Evolutionary conservation across 2,329 filamentous ascomycete genomes (phyloP), one percentile per base, ranked within the genome.

Genomic region (Sarocladium oryzae): DNA sequence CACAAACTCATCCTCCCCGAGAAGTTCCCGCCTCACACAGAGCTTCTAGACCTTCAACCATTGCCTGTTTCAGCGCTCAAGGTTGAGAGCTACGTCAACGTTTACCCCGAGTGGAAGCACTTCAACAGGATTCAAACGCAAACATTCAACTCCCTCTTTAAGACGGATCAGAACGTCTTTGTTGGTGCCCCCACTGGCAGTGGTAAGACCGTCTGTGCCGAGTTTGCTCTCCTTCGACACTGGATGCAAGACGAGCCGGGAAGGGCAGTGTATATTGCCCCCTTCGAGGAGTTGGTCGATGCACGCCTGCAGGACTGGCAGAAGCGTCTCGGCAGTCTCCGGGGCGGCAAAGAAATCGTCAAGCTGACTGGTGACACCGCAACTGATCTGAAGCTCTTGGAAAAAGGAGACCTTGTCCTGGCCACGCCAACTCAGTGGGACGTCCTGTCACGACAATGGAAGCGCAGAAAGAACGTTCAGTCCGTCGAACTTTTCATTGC

Each of bases 111-210:
- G 26, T 95, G 89, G 84, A 79, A 83, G 52, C 83, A 88, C 56
- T 99, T 99, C 76, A 99, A 99, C 74, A 93, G 93, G 66, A 88
- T 99, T 11, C 95, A 99, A 68, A 96, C 93, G 0, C 93, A 99
- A 66, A 89, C 89, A 0, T 99, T 97, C 75, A 96, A 96, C 64
- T 90, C 91, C 1, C 73, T 99, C 0, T 97, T 89, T 65, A 85
- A 87, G 45, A 87, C 88, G 0, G 88, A 97, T 64, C 89, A 97
- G 60, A 97, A 95, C 61, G 90, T 96, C 20, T 89, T 99, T 56
- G 74, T 99, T 56, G 91, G 89, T 41, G 86, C 92, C n/a, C 86
- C 93, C 1, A 91, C 91, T 8, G 92, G 93, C 38, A 96, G 89
- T 64, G 93, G 93, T 53, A 99, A 99, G 77, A 97, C 93, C 1